Evolutionary conservation across 306 rosid genomes (phyloP).

Genomic region (Oemleria cerasiformis): DNA sequence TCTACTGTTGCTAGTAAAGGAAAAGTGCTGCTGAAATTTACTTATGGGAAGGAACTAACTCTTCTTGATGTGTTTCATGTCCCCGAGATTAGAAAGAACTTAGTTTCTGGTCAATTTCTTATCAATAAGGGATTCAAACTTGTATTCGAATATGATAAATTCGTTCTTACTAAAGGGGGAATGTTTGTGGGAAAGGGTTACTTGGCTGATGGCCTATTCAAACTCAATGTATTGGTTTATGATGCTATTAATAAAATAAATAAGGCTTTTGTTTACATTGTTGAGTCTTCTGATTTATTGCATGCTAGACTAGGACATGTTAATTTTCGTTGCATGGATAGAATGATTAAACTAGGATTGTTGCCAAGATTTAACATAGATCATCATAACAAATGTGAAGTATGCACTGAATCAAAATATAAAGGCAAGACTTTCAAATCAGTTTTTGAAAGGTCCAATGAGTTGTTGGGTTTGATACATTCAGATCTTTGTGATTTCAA

Average conservation of each 20-base stretch:
- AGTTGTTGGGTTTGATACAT: too few species aligned
- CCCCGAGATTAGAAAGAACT: too few species aligned
- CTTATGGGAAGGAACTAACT: not conserved
- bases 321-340: not conserved
- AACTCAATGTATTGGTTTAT: not conserved
- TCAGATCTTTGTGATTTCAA: too few species aligned
- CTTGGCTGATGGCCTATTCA: not conserved
- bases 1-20: not conserved
- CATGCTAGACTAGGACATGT: slow-evolving; percentile 4
- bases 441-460: too few species aligned
- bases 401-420: too few species aligned
- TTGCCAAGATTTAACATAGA: too few species aligned
- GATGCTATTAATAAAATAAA: not conserved
- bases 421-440: too few species aligned
- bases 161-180: not conserved
- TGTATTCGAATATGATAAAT: not conserved
- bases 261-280: not conserved
- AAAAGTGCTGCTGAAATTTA: not conserved
- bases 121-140: not conserved
- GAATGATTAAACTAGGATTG: not conserved
- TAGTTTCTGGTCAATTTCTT: not conserved
- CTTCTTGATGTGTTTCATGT: slow-evolving; percentile 1
- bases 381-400: too few species aligned
- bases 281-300: too few species aligned
- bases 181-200: not conserved